Evolutionary conservation across 2,329 filamentous ascomycete genomes (phyloP).

Genomic region (Botrytis tulipae): DNA sequence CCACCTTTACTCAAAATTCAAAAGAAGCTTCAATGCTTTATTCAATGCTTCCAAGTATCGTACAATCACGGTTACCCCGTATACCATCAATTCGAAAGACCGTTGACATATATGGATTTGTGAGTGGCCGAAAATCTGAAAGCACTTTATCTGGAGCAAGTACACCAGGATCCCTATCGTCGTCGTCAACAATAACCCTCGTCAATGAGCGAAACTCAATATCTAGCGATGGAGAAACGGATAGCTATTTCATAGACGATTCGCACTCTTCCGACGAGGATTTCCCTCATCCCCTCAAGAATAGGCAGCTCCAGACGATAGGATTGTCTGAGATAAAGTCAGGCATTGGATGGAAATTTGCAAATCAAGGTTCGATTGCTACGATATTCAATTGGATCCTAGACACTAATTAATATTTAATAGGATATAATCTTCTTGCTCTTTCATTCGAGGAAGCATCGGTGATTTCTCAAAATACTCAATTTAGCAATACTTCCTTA

Average conservation of each 20-base stretch:
- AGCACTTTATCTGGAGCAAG: constrained; percentile 36
- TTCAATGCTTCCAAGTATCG: constrained; percentile 51
- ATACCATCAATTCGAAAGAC: constrained; percentile 50
- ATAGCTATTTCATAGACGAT: constrained; percentile 24
- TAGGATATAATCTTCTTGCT: constrained; percentile 48
- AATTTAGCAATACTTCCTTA: constrained; percentile 44
- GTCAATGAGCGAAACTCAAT: constrained; percentile 16
- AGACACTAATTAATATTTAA: not conserved
- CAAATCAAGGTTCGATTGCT: constrained; percentile 44
- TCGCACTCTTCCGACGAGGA: constrained; percentile 29
- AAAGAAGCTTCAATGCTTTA: constrained; percentile 48
- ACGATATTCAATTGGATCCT: too few species aligned
- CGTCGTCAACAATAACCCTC: constrained; percentile 30
- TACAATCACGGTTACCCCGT: constrained; percentile 51
- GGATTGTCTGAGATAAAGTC: constrained; percentile 30
- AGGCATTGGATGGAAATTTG: constrained; percentile 52
- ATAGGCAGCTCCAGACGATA: constrained; percentile 23
- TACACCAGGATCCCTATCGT: constrained; percentile 31
- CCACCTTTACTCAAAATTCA: constrained; percentile 7
- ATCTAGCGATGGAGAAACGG: constrained; percentile 2
- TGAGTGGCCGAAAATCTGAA: constrained; percentile 20
- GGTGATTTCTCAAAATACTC: constrained; percentile 32
- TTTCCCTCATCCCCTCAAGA: constrained; percentile 6
- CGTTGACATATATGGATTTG: constrained; percentile 37
- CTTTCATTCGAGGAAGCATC: constrained; percentile 47